These are phyloP conservation scores for Galerina sulciceps DNA, from an alignment of 768 basidiomycete species.

Conservation along the genomic window DNA sequence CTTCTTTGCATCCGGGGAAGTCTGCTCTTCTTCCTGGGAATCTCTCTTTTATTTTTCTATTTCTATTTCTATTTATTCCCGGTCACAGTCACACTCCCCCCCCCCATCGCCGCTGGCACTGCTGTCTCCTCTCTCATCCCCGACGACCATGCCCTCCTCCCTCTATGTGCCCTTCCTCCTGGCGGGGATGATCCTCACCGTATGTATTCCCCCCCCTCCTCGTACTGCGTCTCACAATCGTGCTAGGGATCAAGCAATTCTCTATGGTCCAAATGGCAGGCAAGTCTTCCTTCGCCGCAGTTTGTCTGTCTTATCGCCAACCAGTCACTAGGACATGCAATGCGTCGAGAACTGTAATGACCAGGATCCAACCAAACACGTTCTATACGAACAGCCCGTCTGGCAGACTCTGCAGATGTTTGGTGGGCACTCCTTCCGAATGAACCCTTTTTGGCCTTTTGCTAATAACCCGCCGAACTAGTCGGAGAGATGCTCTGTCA, in stretches of 20 bases:
- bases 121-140: constrained; percentile 15
- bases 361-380: constrained; percentile 58
- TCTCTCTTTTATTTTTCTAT: background rate
- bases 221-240: background rate
- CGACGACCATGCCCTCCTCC: constrained; percentile 63
- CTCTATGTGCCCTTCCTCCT: constrained; percentile 81
- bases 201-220: constrained; percentile 28
- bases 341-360: constrained; percentile 92
- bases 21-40: constrained; percentile 35
- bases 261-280: constrained; percentile 86
- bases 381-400: constrained; percentile 93
- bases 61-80: constrained; percentile 10
- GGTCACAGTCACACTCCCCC: constrained; percentile 29
- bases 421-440: constrained; percentile 46
- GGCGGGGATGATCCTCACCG: constrained; percentile 91
- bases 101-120: constrained; percentile 8
- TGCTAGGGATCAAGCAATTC: constrained; percentile 78
- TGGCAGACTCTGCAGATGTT: constrained; percentile 94
- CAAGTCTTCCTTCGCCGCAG: constrained; percentile 24
- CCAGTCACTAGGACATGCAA: constrained; percentile 81
- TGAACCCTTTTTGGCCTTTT: constrained; percentile 19
- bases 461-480: constrained; percentile 39
- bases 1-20: constrained; percentile 36
- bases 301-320: constrained; percentile 2
- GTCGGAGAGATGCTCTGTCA: constrained; percentile 95